Percentiles rank a stretch among this genome's conserved stretches.
Conservation (phyloP, 495 filamentous ascomycete genomes). For the Astrocystis sublimbata region DNA sequence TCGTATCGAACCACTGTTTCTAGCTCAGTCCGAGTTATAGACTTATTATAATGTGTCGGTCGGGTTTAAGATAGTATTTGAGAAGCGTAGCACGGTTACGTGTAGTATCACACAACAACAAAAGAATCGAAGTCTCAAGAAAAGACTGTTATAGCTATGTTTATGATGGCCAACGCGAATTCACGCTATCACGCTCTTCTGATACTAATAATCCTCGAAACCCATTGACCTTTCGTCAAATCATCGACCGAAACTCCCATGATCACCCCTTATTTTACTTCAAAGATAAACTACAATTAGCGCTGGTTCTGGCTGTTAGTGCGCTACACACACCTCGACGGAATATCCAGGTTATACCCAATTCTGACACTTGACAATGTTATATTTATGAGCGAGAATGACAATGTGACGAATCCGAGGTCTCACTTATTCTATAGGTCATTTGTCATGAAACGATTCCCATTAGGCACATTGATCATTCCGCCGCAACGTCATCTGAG, state of each 20-base stretch:
- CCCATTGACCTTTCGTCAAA: background rate
- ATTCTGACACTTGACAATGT: conserved; percentile 20
- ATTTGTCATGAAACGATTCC: background rate
- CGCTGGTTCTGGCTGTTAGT: conserved; percentile 18
- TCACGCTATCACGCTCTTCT: background rate
- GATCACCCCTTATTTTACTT: background rate
- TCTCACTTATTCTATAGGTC: background rate
- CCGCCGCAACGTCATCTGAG: too few species aligned
- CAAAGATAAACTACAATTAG: conserved; percentile 13
- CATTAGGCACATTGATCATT: background rate
- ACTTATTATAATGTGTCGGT: background rate
- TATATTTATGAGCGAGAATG: background rate
- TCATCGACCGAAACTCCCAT: background rate
- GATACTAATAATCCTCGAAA: background rate
- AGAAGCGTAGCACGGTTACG: conserved; percentile 6
- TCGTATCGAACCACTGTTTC: background rate
- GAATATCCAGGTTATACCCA: conserved; percentile 17
- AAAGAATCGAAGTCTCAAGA: background rate
- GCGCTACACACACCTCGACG: conserved; percentile 15
- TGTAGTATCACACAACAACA: background rate
- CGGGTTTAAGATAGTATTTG: background rate
- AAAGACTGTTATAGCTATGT: background rate
- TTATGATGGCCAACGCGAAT: background rate
- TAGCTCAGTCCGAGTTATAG: background rate
- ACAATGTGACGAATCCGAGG: background rate